These are phyloP conservation scores for Candida dubliniensis DNA, from an alignment of 1,139 yeast genomes.

Conservation along the genomic window DNA sequence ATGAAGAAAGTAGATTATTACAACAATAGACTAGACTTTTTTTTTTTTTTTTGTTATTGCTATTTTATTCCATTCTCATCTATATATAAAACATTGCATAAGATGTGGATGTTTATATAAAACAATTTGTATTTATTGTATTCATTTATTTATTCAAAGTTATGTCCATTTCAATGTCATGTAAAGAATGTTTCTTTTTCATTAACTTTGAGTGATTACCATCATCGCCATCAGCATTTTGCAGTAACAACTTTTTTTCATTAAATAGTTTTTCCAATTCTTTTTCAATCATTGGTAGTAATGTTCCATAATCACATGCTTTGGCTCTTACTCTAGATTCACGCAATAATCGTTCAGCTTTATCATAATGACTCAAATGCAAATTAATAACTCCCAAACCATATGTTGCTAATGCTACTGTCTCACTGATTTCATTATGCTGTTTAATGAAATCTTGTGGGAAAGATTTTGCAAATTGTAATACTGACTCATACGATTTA, in stretches of 20 bases:
- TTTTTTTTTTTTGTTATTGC: not conserved
- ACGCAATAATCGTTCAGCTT: constrained; percentile 62
- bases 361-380: constrained; percentile 53
- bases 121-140: not conserved
- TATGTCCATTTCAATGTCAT: constrained; percentile 20
- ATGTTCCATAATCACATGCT: constrained; percentile 63
- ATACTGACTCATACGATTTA: constrained; percentile 52
- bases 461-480: constrained; percentile 53
- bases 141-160: constrained; percentile 5
- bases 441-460: constrained; percentile 31
- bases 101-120: too few species aligned
- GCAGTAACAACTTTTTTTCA: constrained; percentile 32
- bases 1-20: constrained; percentile 20
- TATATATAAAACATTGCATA: not conserved
- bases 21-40: constrained; percentile 1
- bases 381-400: constrained; percentile 80
- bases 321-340: constrained; percentile 74
- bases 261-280: constrained; percentile 55
- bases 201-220: constrained; percentile 2
- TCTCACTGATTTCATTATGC: constrained; percentile 41
- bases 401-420: constrained; percentile 78
- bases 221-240: too few species aligned
- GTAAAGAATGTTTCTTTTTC: constrained; percentile 3
- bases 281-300: constrained; percentile 63
- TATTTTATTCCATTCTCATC: not conserved